phyloP scores from a whole-genome alignment of 2,329 filamentous ascomycete species.

The Onygena corvina region DNA sequence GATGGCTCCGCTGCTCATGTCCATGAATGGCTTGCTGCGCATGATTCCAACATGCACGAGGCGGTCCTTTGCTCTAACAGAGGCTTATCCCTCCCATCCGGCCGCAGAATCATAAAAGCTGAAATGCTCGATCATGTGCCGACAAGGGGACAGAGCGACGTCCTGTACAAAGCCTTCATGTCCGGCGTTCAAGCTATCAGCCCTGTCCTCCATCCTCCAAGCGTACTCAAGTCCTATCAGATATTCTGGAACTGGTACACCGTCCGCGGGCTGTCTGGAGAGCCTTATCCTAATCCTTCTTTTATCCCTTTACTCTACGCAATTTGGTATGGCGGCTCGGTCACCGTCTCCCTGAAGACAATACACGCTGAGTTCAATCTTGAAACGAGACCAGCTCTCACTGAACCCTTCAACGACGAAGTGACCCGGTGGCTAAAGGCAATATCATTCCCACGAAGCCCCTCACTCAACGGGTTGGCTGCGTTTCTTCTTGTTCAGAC shows the following conservation, averaged over 20 bases:
- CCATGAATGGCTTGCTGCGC: background rate
- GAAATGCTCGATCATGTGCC: conserved; percentile 34
- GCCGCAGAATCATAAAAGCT: conserved; percentile 26
- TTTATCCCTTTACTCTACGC: conserved; percentile 37
- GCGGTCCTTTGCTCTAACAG: conserved; percentile 17
- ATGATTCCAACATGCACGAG: conserved; percentile 1
- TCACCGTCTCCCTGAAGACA: conserved; percentile 33
- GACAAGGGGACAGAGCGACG: conserved; percentile 35
- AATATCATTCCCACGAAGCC: conserved; percentile 35
- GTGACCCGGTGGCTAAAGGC: conserved; percentile 33
- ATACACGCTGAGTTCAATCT: conserved; percentile 32
- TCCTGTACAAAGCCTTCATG: conserved; percentile 38
- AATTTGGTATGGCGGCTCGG: conserved; percentile 39
- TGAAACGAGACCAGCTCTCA: conserved; percentile 27
- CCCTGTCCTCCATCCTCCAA: conserved; percentile 35
- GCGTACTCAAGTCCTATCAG: conserved; percentile 31
- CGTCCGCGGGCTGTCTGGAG: conserved; percentile 26
- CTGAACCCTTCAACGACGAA: conserved; percentile 32
- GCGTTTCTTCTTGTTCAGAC: conserved; percentile 39
- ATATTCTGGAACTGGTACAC: conserved; percentile 39
- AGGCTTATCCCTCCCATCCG: conserved; percentile 26
- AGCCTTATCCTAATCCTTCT: conserved; percentile 29
- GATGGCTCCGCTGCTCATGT: background rate
- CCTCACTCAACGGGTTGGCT: conserved; percentile 35
- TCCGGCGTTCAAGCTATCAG: conserved; percentile 37